These are phyloP conservation scores for Lachancea lanzarotensis DNA, from an alignment of 805 yeast genomes.

Conservation along the genomic window DNA sequence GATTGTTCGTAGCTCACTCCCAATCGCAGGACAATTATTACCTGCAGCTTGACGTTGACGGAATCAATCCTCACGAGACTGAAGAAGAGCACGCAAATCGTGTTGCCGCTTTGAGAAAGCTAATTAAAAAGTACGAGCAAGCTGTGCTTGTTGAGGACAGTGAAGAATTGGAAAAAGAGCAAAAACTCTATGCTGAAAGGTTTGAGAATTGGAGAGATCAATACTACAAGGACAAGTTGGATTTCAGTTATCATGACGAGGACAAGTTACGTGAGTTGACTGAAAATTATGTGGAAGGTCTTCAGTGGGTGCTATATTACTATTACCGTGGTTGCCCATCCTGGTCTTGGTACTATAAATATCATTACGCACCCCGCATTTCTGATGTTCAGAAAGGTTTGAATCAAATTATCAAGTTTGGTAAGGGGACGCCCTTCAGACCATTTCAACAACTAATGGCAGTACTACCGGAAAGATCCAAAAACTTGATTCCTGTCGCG, in stretches of 20 bases:
- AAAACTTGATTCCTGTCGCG: conserved; percentile 64
- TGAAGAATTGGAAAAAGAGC: conserved; percentile 41
- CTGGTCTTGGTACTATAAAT: conserved; percentile 91
- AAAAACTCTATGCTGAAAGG: conserved; percentile 62
- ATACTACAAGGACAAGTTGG: conserved; percentile 80
- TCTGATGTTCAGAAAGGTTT: conserved; percentile 78
- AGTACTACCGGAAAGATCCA: conserved; percentile 90
- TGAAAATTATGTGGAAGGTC: conserved; percentile 82
- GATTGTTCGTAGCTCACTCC: conserved; percentile 60
- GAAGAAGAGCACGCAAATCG: conserved; percentile 58
- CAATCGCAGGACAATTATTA: conserved; percentile 48
- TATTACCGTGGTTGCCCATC: conserved; percentile 88
- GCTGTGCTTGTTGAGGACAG: conserved; percentile 56
- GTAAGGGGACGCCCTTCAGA: conserved; percentile 68
- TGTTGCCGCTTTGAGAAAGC: conserved; percentile 43
- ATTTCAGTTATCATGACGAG: conserved; percentile 55
- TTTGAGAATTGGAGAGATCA: conserved; percentile 76
- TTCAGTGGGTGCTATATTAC: conserved; percentile 93
- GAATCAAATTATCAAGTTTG: conserved; percentile 54
- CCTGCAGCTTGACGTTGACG: conserved; percentile 64
- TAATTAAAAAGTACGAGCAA: conserved; percentile 57
- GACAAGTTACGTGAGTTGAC: conserved; percentile 57
- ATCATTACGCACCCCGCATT: conserved; percentile 91
- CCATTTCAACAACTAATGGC: conserved; percentile 98
- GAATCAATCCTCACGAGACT: conserved; percentile 59